Percentiles rank a stretch among this genome's conserved stretches.
phyloP scores from a whole-genome alignment of 2,329 filamentous ascomycete species.

The Simplicillium sp. region DNA sequence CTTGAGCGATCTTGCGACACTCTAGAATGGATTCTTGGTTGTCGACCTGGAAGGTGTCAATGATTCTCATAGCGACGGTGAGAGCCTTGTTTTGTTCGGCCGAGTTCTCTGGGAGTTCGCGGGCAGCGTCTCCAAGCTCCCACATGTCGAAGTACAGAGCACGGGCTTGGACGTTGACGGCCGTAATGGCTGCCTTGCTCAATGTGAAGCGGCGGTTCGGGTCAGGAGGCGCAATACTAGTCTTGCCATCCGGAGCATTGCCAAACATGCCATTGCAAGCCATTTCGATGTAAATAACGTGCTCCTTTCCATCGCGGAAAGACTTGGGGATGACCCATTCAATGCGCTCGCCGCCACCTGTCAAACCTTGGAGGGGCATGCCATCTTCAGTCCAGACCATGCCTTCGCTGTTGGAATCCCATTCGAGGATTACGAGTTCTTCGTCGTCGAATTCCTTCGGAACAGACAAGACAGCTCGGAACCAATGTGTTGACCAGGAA shows the following conservation, averaged over 20 bases:
- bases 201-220: constrained; percentile 77
- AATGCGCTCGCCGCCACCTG: constrained; percentile 75
- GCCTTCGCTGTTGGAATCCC: constrained; percentile 94
- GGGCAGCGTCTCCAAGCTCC: constrained; percentile 87
- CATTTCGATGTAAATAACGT: constrained; percentile 94
- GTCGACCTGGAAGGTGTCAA: constrained; percentile 79
- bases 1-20: constrained; percentile 71
- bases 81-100: constrained; percentile 85
- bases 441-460: constrained; percentile 65
- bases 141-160: constrained; percentile 86
- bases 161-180: constrained; percentile 77
- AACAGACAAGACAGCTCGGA: constrained; percentile 72
- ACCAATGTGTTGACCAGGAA: constrained; percentile 98
- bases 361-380: constrained; percentile 83
- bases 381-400: constrained; percentile 87
- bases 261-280: constrained; percentile 99
- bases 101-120: constrained; percentile 81
- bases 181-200: constrained; percentile 72
- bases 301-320: constrained; percentile 77
- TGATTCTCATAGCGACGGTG: constrained; percentile 76
- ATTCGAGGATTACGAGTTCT: constrained; percentile 85
- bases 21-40: constrained; percentile 68
- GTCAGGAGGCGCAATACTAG: constrained; percentile 73
- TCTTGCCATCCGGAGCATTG: constrained; percentile 72
- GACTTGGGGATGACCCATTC: constrained; percentile 84